phyloP scores from a whole-genome alignment of 2,329 filamentous ascomycete species.

The Alternaria solani region DNA sequence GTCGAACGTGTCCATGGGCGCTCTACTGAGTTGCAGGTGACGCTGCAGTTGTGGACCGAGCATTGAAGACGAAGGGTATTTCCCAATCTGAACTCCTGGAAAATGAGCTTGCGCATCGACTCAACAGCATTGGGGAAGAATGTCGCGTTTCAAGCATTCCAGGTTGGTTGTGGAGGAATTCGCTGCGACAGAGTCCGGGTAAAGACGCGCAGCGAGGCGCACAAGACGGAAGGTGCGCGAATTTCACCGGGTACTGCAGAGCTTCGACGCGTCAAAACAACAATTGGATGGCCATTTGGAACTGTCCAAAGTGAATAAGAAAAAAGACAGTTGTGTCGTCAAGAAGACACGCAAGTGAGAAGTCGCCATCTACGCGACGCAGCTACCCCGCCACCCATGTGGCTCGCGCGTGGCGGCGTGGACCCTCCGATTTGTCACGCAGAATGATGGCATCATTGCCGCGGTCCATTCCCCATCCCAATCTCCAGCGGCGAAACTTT shows the following conservation, averaged over 20 bases:
- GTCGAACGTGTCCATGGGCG: background rate
- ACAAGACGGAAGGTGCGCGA: background rate
- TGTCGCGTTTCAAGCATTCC: background rate
- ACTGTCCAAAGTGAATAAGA: background rate
- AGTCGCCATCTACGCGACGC: background rate
- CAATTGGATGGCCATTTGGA: background rate
- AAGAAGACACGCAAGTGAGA: background rate
- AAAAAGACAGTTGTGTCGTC: background rate
- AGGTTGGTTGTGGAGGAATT: background rate
- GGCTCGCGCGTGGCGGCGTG: conserved; percentile 22
- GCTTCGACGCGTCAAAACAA: background rate
- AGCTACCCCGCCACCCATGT: conserved; percentile 25
- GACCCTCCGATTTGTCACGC: conserved; percentile 31
- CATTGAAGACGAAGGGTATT: background rate
- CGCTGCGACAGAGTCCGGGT: conserved; percentile 10
- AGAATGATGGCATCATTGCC: conserved; percentile 35
- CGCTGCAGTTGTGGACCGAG: background rate
- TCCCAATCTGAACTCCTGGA: background rate
- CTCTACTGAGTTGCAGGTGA: background rate
- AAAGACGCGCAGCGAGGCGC: conserved; percentile 12
- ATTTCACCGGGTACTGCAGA: background rate
- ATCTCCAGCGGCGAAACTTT: conserved; percentile 13
- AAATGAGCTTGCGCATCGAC: background rate
- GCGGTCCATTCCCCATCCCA: background rate
- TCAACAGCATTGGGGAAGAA: background rate